Evolutionary conservation across 768 basidiomycete genomes (phyloP).

Genomic region (Calocera cornea): DNA sequence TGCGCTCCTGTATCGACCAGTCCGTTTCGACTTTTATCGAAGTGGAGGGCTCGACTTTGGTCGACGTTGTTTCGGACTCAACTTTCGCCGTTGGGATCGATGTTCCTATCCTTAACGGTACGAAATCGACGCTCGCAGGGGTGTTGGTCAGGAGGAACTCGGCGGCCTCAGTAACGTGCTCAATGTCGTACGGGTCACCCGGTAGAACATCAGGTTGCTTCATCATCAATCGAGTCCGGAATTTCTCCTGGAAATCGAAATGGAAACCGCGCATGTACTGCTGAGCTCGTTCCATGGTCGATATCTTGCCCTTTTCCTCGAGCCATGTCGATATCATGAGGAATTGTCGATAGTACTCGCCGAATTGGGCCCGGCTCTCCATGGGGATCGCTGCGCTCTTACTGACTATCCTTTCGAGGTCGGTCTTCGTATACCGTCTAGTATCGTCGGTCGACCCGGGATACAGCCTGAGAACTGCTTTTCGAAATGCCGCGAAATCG

Average conservation of each 20-base stretch:
- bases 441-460: too few species aligned
- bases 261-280: neutral
- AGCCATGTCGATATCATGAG: neutral
- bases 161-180: too few species aligned
- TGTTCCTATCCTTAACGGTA: neutral
- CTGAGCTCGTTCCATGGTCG: neutral
- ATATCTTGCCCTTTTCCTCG: too few species aligned
- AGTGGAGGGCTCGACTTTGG: too few species aligned
- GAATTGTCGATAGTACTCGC: neutral
- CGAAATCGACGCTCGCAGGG: neutral
- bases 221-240: neutral
- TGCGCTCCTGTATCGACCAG: too few species aligned
- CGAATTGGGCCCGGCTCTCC: neutral
- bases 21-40: too few species aligned
- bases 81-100: neutral
- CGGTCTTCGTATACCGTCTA: neutral
- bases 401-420: neutral
- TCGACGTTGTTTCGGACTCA: too few species aligned
- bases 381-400: neutral
- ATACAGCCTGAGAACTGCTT: too few species aligned
- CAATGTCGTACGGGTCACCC: too few species aligned
- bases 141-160: too few species aligned
- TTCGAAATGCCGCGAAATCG: too few species aligned
- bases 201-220: too few species aligned
- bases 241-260: neutral